Percentiles rank a stretch among this genome's conserved stretches.
Conservation (phyloP, 192 early-diverging fungal species). For the Piromyces finnis region DNA sequence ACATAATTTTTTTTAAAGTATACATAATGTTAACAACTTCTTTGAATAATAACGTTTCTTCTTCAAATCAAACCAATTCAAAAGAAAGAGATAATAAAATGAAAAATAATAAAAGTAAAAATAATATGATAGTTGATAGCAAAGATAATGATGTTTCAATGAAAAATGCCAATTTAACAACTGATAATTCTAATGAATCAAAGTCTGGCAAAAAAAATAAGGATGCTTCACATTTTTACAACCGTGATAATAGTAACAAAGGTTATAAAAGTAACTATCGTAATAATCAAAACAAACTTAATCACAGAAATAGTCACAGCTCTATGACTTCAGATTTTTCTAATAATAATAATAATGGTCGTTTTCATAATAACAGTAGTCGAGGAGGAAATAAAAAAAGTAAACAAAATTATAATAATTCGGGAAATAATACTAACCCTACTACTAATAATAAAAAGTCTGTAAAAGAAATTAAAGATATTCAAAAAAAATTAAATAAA, state of each 20-base stretch:
- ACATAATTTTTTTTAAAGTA: no score
- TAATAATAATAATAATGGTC: neutral
- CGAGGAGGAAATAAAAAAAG: neutral
- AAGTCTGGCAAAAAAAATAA: neutral
- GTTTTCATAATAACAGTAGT: neutral
- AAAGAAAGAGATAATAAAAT: neutral
- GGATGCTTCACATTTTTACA: neutral
- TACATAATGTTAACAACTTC: no score
- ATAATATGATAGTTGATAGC: neutral
- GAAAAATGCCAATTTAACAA: neutral
- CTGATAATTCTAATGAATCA: neutral
- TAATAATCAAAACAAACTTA: neutral
- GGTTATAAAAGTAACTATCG: neutral
- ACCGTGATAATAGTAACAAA: neutral
- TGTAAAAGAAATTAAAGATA: neutral
- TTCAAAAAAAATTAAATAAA: neutral
- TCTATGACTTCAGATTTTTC: neutral
- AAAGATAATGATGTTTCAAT: neutral
- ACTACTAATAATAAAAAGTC: neutral
- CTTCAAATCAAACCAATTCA: neutral
- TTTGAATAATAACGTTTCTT: no score
- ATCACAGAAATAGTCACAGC: neutral
- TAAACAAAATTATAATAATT: neutral
- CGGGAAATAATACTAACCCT: neutral
- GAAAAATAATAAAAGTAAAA: neutral